phyloP scores from a whole-genome alignment of 108 stramenopile genomes.

The Nannochloropsis gaditana region DNA sequence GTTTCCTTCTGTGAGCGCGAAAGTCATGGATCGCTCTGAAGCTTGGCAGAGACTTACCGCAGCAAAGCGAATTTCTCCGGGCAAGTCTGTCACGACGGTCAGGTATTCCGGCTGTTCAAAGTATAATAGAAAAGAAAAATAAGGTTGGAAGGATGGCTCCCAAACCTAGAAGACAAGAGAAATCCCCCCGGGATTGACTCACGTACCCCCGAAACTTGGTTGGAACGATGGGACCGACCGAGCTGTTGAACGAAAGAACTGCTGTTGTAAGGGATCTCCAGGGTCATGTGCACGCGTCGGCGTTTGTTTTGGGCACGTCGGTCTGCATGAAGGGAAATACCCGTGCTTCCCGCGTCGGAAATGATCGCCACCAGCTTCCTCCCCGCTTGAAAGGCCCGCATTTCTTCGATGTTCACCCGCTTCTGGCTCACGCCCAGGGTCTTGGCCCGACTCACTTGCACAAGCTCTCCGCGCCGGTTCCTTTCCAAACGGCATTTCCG shows the following conservation, averaged over 20 bases:
- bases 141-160: neutral
- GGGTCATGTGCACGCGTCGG: constrained; percentile 64
- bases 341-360: constrained; percentile 66
- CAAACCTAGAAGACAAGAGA: neutral
- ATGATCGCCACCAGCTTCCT: constrained; percentile 65
- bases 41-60: constrained; percentile 30
- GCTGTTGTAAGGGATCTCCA: constrained; percentile 43
- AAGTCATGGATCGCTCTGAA: too few relatives aligned
- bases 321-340: constrained; percentile 61
- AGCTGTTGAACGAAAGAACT: constrained; percentile 69
- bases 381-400: constrained; percentile 58
- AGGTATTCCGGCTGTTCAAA: constrained; percentile 57
- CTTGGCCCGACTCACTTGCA: constrained; percentile 42
- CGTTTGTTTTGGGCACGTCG: constrained; percentile 52
- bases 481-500: constrained; percentile 38
- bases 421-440: constrained; percentile 6
- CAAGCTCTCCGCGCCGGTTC: constrained; percentile 26
- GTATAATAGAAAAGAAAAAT: neutral
- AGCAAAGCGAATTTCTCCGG: constrained; percentile 67
- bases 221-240: constrained; percentile 63
- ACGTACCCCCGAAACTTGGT: constrained; percentile 51
- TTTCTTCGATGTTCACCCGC: constrained; percentile 59
- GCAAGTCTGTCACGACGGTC: constrained; percentile 56
- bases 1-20: too few relatives aligned
- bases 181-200: neutral